Evolutionary conservation across 2,329 filamentous ascomycete species (phyloP).

Genomic region (Penicillium sp.): DNA sequence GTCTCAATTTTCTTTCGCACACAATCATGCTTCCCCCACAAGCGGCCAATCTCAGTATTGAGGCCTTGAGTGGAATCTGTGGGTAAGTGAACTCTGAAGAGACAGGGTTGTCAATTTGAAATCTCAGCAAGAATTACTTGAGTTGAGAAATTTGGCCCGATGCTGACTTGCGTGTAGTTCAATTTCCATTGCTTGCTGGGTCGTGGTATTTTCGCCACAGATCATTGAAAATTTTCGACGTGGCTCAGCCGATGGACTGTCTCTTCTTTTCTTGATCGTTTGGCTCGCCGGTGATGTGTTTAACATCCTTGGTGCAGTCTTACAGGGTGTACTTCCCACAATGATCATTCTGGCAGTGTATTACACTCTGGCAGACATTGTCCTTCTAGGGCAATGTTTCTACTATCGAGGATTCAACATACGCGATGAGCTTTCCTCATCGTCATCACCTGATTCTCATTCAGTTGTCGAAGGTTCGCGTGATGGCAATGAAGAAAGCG

Average conservation of each 20-base stretch:
- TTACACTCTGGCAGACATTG: conserved; percentile 86
- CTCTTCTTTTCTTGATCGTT: conserved; percentile 82
- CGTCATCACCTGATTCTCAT: conserved; percentile 11
- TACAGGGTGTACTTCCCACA: conserved; percentile 87
- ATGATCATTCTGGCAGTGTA: conserved; percentile 95
- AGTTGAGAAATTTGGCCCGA: not conserved
- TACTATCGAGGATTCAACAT: conserved; percentile 79
- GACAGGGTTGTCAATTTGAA: no score
- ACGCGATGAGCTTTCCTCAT: conserved; percentile 25
- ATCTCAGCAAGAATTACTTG: no score
- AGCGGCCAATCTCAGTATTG: conserved; percentile 65
- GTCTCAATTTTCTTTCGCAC: conserved; percentile 1
- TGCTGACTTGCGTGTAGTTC: conserved; percentile 51
- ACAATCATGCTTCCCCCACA: conserved; percentile 35
- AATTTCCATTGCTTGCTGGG: conserved; percentile 95
- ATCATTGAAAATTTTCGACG: conserved; percentile 92
- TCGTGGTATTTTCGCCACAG: conserved; percentile 94
- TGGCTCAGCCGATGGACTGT: conserved; percentile 78
- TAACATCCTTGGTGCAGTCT: conserved; percentile 86
- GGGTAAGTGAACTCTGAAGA: conserved; percentile 50
- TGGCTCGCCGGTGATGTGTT: conserved; percentile 95
- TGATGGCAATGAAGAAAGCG: conserved; percentile 15
- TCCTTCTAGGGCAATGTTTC: conserved; percentile 83
- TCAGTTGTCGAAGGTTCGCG: conserved; percentile 8
- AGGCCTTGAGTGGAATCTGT: conserved; percentile 87